These are phyloP conservation scores for Chaetomium sp. DNA, from an alignment of 2,329 filamentous ascomycete genomes.

Conservation along the genomic window DNA sequence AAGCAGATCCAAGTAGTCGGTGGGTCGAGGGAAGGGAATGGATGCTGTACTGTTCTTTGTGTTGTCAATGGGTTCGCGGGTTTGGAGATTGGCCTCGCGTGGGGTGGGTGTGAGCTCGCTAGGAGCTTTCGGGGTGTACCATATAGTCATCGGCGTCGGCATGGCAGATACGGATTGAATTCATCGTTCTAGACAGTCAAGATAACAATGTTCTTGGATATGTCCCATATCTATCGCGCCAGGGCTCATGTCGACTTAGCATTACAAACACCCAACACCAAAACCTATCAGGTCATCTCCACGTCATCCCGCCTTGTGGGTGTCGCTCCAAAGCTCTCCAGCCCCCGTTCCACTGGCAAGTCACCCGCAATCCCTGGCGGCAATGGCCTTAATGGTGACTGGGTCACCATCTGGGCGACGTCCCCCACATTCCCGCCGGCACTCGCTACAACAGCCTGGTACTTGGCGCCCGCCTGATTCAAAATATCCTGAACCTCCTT, in stretches of 20 bases:
- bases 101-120: not conserved
- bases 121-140: slow-evolving; percentile 32
- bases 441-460: slow-evolving; percentile 48
- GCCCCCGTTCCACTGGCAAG: slow-evolving; percentile 43
- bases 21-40: not conserved
- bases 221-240: not conserved
- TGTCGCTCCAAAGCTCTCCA: slow-evolving; percentile 53
- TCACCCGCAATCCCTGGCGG: slow-evolving; percentile 36
- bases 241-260: not conserved
- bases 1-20: slow-evolving; percentile 63
- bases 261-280: not conserved
- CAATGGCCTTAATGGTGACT: slow-evolving; percentile 39
- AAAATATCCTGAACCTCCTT: slow-evolving; percentile 78
- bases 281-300: slow-evolving; percentile 8
- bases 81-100: not conserved
- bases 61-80: not conserved
- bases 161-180: slow-evolving; percentile 30
- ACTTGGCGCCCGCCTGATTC: slow-evolving; percentile 74
- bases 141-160: slow-evolving; percentile 37
- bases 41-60: not conserved
- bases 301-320: slow-evolving; percentile 41
- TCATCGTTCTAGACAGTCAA: slow-evolving; percentile 24
- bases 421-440: slow-evolving; percentile 24
- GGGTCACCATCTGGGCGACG: slow-evolving; percentile 31
- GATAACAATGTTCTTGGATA: slow-evolving; percentile 16